phyloP scores from a whole-genome alignment of 2,329 filamentous ascomycete species.

The Chaetomium sp. region DNA sequence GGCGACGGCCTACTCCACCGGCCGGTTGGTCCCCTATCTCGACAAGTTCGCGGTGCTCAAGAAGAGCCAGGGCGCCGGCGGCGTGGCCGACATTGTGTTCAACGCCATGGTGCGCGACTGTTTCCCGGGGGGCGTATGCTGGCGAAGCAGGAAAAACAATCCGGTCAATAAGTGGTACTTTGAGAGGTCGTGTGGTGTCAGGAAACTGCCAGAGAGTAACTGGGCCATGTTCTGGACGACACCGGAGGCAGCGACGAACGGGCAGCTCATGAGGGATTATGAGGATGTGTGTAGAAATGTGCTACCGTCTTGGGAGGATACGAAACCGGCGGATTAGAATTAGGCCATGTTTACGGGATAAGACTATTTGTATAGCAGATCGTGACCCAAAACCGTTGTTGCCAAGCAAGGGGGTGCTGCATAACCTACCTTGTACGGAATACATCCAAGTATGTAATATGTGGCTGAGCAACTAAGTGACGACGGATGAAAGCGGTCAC shows the following conservation, averaged over 20 bases:
- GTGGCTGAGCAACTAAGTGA: neutral
- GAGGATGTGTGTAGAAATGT: slow-evolving; percentile 71
- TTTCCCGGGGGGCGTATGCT: slow-evolving; percentile 87
- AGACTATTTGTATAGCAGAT: neutral
- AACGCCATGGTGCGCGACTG: slow-evolving; percentile 91
- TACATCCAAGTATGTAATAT: too few species aligned
- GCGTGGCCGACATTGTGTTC: slow-evolving; percentile 94
- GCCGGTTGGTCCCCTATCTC: slow-evolving; percentile 82
- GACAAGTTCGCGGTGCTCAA: slow-evolving; percentile 97
- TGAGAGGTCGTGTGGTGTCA: slow-evolving; percentile 80
- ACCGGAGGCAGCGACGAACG: slow-evolving; percentile 59
- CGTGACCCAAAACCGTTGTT: neutral
- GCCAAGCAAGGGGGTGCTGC: slow-evolving; percentile 17
- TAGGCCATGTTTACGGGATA: neutral
- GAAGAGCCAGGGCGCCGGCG: slow-evolving; percentile 83
- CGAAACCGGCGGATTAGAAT: slow-evolving; percentile 58
- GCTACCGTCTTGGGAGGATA: slow-evolving; percentile 65
- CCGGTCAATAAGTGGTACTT: slow-evolving; percentile 99
- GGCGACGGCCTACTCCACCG: slow-evolving; percentile 55
- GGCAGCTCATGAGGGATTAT: slow-evolving; percentile 65
- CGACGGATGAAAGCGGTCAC: slow-evolving; percentile 15
- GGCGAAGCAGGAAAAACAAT: slow-evolving; percentile 86
- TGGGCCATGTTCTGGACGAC: slow-evolving; percentile 99
- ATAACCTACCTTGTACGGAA: too few species aligned
- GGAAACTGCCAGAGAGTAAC: slow-evolving; percentile 76